A percentile compares a stretch with the other conserved stretches of the same genome.
These are phyloP conservation scores for Periconia sp. DNA, from an alignment of 2,329 filamentous ascomycete species.

Conservation along the genomic window DNA sequence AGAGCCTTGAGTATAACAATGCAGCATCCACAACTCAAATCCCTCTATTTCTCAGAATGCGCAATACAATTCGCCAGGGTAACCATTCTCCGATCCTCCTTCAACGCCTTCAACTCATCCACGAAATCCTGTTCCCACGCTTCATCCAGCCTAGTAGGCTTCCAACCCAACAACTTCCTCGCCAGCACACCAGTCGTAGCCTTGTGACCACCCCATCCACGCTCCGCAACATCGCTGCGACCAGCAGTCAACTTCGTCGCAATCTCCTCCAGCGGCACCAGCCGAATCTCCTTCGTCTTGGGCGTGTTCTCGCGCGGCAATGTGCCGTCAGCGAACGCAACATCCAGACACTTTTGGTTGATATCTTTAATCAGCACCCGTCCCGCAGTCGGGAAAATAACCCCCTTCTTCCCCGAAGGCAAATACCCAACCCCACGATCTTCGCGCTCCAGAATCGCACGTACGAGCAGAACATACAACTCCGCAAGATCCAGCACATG, in stretches of 20 bases:
- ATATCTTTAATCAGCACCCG: slow-evolving; percentile 15
- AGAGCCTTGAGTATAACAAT: neutral
- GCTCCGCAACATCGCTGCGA: slow-evolving; percentile 11
- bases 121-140: slow-evolving; percentile 17
- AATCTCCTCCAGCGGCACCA: slow-evolving; percentile 13
- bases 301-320: slow-evolving; percentile 16
- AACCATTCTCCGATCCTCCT: slow-evolving; percentile 8
- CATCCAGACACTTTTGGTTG: slow-evolving; percentile 12
- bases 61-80: slow-evolving; percentile 15
- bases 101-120: slow-evolving; percentile 18
- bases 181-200: slow-evolving; percentile 15
- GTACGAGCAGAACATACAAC: slow-evolving; percentile 14
- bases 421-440: slow-evolving; percentile 17
- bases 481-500: slow-evolving; percentile 19
- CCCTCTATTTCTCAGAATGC: neutral
- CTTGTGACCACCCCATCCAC: slow-evolving; percentile 16
- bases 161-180: slow-evolving; percentile 13
- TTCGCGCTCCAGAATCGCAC: slow-evolving; percentile 15
- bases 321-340: slow-evolving; percentile 15
- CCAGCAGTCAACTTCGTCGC: slow-evolving; percentile 15
- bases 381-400: slow-evolving; percentile 15
- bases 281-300: slow-evolving; percentile 13
- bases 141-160: slow-evolving; percentile 10
- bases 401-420: slow-evolving; percentile 12
- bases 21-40: neutral